Conservation (phyloP, 2,329 filamentous ascomycete genomes). For the Alternaria dauci region DNA sequence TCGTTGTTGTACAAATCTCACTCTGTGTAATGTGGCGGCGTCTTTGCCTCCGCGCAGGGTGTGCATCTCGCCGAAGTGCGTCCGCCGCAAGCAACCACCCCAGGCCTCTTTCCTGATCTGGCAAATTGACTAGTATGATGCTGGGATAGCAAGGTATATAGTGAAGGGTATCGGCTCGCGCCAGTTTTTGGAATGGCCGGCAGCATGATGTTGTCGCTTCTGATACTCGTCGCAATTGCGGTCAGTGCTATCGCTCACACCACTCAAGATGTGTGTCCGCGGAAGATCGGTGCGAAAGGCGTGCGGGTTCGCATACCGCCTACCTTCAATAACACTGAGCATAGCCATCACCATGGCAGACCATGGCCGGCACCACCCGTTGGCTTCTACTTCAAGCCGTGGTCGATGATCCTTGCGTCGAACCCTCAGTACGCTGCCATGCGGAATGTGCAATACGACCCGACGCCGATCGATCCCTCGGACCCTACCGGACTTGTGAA, state of each 20-base stretch:
- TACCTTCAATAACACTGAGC: neutral
- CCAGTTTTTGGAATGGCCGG: neutral
- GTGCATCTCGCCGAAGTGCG: neutral
- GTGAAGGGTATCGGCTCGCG: neutral
- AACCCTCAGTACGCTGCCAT: constrained; percentile 19
- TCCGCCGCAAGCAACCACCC: neutral
- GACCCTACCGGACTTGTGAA: constrained; percentile 17
- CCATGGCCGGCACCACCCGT: constrained; percentile 18
- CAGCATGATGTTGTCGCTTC: neutral
- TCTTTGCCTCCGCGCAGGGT: neutral
- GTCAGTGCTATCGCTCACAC: neutral
- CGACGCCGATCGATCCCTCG: constrained; percentile 14
- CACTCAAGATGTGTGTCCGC: constrained; percentile 4
- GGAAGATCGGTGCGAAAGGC: constrained; percentile 1
- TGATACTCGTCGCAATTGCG: neutral
- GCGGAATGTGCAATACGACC: constrained; percentile 31
- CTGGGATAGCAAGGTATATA: neutral
- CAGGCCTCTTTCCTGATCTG: constrained; percentile 1
- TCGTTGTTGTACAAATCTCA: neutral
- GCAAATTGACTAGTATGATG: neutral
- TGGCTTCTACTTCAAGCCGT: constrained; percentile 29
- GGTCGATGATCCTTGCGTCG: constrained; percentile 27
- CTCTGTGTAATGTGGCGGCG: neutral
- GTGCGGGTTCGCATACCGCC: constrained; percentile 17
- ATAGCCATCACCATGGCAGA: neutral